Base-by-base conservation (phyloP, 2,329 filamentous ascomycete species). In the Hypoxylon sp. region DNA sequence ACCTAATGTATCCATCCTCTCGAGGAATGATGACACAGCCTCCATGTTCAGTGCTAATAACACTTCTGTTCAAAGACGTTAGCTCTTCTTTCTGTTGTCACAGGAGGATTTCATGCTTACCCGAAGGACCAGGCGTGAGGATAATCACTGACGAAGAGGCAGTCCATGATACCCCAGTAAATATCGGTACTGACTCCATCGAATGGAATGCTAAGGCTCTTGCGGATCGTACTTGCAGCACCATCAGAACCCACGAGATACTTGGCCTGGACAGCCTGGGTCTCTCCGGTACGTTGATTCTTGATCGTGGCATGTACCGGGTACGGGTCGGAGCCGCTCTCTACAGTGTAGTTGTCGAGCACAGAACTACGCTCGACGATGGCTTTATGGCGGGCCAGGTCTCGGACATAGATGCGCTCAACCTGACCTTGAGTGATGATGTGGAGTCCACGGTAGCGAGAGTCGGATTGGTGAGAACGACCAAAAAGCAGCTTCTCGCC, bases 351-450 rank as follows among this genome's bases (percentile, higher is more conserved):
- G 3, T 70, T 64, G 15, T 58, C 65, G 17, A 75, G 34, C 24
- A 64, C 66, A 0, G 54, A 67, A 62, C 66, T 62, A 2, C 75
- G 71, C 59, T 77, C 75, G 2, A 78, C 75, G 1, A 78, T 62
- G 2, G 67, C 62, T 37, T 72, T 63, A 50, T 79, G 76, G 0
- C 77, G 70, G 3, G 70, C 41, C 5, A 79, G 61, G 56, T 79
- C 77, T 6, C 77, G 71, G 20, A 79, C 70, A 51, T 73, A 79
- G 32, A 79, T 75, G 11, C 72, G 64, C 62, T 78, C 76, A 7
- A 78, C 50, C 56, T 78, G 77, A 1, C 76, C 73, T 48, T 79
- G 76, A 0, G 77, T 76, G 53, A 78, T 75, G 58, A 77, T 69
- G 55, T 77, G 74, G 3, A 77, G 47, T 11, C 77, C 76, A 22